Evolutionary conservation across 2,329 filamentous ascomycete species (phyloP).

Genomic region (Helotiales sp.): DNA sequence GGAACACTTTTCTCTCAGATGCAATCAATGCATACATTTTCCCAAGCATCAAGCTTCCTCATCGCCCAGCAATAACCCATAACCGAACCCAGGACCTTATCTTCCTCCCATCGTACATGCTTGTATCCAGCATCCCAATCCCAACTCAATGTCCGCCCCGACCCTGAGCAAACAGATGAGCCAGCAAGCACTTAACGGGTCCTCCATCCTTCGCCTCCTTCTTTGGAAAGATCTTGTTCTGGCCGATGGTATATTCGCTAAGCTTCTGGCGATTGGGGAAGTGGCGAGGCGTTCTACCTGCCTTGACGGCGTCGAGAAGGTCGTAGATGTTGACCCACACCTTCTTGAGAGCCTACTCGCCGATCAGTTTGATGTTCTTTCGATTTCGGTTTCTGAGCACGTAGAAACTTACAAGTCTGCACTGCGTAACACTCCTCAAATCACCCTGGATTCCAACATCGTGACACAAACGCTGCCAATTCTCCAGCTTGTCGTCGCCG

Average conservation of each 20-base stretch:
- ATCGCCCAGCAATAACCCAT: no score
- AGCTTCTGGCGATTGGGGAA: constrained; percentile 46
- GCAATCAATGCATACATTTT: not conserved
- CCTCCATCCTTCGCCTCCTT: constrained; percentile 48
- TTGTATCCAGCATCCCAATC: not conserved
- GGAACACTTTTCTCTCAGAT: no score
- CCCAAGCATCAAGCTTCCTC: no score
- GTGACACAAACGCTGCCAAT: constrained; percentile 52
- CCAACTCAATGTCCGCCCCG: no score
- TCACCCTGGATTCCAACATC: constrained; percentile 49
- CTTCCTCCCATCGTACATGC: no score
- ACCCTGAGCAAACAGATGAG: constrained; percentile 39
- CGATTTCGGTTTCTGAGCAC: no score
- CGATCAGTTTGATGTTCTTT: no score
- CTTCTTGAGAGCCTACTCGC: constrained; percentile 46
- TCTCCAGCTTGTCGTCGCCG: constrained; percentile 42
- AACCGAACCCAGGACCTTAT: no score
- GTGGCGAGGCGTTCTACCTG: constrained; percentile 39
- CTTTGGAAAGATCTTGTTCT: constrained; percentile 52
- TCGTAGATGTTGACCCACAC: constrained; percentile 57
- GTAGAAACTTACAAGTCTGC: constrained; percentile 53
- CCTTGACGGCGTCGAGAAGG: constrained; percentile 50
- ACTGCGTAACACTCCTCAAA: constrained; percentile 51
- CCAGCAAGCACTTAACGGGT: constrained; percentile 48
- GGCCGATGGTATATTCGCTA: constrained; percentile 44